Evolutionary conservation across 2,329 filamentous ascomycete species (phyloP), one percentile per base, ranked within the genome.

Genomic region (Fusarium siculi): DNA sequence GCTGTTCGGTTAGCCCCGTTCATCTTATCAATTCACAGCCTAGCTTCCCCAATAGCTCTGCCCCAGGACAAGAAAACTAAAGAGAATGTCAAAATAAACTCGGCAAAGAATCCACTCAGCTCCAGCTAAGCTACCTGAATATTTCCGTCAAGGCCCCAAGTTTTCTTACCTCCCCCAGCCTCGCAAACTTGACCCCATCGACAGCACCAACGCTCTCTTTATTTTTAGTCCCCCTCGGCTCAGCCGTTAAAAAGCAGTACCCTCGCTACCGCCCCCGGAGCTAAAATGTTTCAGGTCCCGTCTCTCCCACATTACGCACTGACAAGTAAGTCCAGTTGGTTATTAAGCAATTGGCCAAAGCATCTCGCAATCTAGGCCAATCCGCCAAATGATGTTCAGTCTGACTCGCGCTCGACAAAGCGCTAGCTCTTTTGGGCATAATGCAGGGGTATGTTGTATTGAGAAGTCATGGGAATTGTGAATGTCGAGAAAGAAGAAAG

Each of bases 91-190:
- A 47, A 15, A 47, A 47, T 47, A 47, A 28, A 10, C 25, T 15
- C 25, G 1, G 2, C 25, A 15, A 21, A 9, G 25, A 0, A 9
- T 14, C 1, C 4, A 10, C 4, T 8, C 0, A 11, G 6, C 16
- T 43, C 8, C 5, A 2, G 9, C n/a, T 18, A 43, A 43, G 11
- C 21, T 5, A 4, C 9, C 5, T 10, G 0, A 3, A 0, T 5
- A 21, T 46, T 46, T 21, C 2, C 3, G 4, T 5, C 12, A 28
- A 28, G 1, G 9, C 4, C 6, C 5, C 0, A 21, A 10, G 12
- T 10, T 28, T 47, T 21, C 12, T 15, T 3, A 3, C 18, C 25
- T 21, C 25, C 18, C 5, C 25, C 18, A 28, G 12, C 18, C 12
- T 53, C 50, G 34, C 50, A 53, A 53, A 9, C 23, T 53, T 53